Conservation (phyloP, 2,329 filamentous ascomycete species). For the Venturiaceae sp. region DNA sequence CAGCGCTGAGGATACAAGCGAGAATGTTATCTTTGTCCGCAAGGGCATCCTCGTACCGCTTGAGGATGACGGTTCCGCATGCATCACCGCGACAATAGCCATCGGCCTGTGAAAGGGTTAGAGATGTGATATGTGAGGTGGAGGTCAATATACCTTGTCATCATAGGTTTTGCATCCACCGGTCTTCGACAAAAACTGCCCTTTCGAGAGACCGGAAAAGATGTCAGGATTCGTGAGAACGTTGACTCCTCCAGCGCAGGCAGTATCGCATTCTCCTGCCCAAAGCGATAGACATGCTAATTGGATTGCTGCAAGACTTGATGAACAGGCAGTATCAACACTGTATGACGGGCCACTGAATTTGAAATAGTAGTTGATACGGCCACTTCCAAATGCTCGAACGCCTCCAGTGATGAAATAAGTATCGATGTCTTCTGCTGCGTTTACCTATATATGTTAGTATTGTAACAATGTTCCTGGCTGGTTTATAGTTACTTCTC, state of each 20-base stretch:
- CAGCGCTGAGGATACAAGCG: conserved; percentile 1
- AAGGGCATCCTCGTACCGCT: conserved; percentile 5
- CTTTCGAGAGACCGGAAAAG: conserved; percentile 13
- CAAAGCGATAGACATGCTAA: conserved; percentile 6
- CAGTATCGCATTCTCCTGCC: conserved; percentile 15
- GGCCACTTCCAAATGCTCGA: conserved; percentile 42
- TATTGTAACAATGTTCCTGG: too few relatives aligned
- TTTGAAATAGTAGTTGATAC: conserved; percentile 37
- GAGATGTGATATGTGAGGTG: too few relatives aligned
- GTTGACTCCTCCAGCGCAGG: conserved; percentile 17
- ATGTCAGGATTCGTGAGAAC: conserved; percentile 13
- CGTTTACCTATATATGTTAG: too few relatives aligned
- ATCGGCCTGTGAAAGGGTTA: not conserved
- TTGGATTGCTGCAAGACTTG: conserved; percentile 27
- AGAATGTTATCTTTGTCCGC: conserved; percentile 6
- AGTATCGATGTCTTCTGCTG: conserved; percentile 31
- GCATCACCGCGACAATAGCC: conserved; percentile 7
- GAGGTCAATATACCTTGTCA: conserved; percentile 5
- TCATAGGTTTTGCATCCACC: conserved; percentile 7
- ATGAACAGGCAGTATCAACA: conserved; percentile 33
- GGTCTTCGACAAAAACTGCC: conserved; percentile 19
- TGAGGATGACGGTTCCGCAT: not conserved
- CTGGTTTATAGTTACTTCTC: conserved; percentile 15
- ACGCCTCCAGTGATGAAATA: conserved; percentile 44
- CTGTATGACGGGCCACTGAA: conserved; percentile 29